Evolutionary conservation across 2,329 filamentous ascomycete genomes (phyloP).

Genomic region (Phaeophleospora eucalypticola): DNA sequence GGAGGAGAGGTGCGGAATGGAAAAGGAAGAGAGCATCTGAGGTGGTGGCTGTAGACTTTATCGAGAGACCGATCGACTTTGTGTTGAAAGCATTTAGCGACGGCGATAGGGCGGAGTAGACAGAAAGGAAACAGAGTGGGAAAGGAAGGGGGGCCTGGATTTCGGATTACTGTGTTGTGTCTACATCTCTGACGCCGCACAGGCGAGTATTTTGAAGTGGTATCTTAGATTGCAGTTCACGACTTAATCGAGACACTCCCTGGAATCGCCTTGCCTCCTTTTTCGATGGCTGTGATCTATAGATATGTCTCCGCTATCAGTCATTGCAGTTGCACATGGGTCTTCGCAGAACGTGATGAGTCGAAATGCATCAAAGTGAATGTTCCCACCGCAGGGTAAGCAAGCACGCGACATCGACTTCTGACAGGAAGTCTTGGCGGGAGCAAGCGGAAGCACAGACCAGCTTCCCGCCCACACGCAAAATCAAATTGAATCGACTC

Average conservation of each 20-base stretch:
- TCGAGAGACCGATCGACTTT: neutral
- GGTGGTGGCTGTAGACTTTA: neutral
- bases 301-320: too few relatives aligned
- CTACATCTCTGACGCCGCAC: neutral
- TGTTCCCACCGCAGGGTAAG: too few relatives aligned
- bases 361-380: too few relatives aligned
- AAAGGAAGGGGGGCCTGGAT: slow-evolving; percentile 2
- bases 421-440: neutral
- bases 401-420: neutral
- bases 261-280: neutral
- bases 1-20: slow-evolving; percentile 1
- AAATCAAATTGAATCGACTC: neutral
- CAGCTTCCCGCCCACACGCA: neutral
- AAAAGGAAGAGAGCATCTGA: neutral
- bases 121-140: too few relatives aligned
- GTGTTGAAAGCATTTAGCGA: slow-evolving; percentile 22
- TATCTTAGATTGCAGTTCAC: neutral
- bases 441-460: neutral
- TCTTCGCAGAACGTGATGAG: too few relatives aligned
- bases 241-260: slow-evolving; percentile 2
- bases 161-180: slow-evolving; percentile 1
- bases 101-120: slow-evolving; percentile 14
- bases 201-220: neutral
- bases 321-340: too few relatives aligned
- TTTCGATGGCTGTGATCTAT: too few relatives aligned